Percentiles rank a stretch among this genome's conserved stretches.
These are phyloP conservation scores for Mycena chlorophos DNA, from an alignment of 768 basidiomycete species.

Conservation along the genomic window DNA sequence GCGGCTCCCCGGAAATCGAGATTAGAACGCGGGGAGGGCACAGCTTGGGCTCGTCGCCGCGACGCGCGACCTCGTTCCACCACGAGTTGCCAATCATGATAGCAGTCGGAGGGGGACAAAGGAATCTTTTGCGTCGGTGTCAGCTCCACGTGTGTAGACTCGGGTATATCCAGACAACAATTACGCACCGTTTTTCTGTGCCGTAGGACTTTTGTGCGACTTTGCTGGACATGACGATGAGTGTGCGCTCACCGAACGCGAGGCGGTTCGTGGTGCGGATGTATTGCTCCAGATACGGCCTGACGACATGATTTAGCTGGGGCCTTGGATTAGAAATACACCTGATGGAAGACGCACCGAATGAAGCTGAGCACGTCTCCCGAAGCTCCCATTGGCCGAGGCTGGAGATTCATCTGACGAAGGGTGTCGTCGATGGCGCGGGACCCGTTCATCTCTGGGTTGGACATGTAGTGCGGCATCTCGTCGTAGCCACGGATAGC, in stretches of 20 bases:
- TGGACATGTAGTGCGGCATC: slow-evolving; percentile 57
- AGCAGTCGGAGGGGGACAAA: slow-evolving; percentile 92
- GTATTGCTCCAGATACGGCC: slow-evolving; percentile 84
- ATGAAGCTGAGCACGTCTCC: slow-evolving; percentile 81
- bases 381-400: slow-evolving; percentile 57
- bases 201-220: slow-evolving; percentile 98
- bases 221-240: slow-evolving; percentile 97
- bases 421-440: slow-evolving; percentile 62
- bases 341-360: slow-evolving; percentile 46
- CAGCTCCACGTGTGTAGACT: slow-evolving; percentile 9
- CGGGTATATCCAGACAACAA: too few species aligned
- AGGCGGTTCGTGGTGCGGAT: slow-evolving; percentile 82
- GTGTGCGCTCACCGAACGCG: slow-evolving; percentile 87
- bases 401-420: slow-evolving; percentile 63
- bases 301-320: slow-evolving; percentile 34
- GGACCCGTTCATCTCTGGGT: slow-evolving; percentile 47
- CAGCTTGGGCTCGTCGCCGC: slow-evolving; percentile 72
- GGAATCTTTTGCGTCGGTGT: slow-evolving; percentile 54
- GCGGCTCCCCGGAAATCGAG: slow-evolving; percentile 88
- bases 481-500: slow-evolving; percentile 64
- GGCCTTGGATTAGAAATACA: slow-evolving; percentile 15
- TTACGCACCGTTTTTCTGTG: slow-evolving; percentile 84
- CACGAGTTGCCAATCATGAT: slow-evolving; percentile 93
- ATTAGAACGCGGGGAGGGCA: slow-evolving; percentile 82
- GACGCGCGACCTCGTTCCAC: slow-evolving; percentile 82